Evolutionary conservation across 371 early-diverging fungal species (phyloP), one percentile per base, ranked within the genome.

Genomic region (Capniomyces stellatus): DNA sequence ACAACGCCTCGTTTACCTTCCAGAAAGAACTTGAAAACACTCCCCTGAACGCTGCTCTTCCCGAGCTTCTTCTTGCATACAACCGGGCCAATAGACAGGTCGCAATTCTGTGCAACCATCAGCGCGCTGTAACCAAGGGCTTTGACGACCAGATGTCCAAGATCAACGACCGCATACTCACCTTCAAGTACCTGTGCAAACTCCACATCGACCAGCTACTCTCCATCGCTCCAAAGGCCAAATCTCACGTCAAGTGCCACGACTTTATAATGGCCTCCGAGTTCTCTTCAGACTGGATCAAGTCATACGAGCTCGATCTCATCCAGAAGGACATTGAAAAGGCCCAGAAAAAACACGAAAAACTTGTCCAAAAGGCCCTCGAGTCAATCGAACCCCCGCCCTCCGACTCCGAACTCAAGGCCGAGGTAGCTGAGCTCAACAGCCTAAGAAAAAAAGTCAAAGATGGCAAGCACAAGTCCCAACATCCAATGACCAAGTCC

Each of bases 21-120:
- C 91, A 93, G 64, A 70, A 84, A 39, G 83, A 97, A 69, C 71
- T 95, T 22, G 68, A 71, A 52, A 69, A 74, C 54, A 92, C 90
- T 10, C 72, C 77, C 8, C 43, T 43, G 2, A 60, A 79, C n/a
- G 89, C 82, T 25, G 69, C 82, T 0, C 64, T 88, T 15, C 69
- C 73, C 0, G 94, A 95, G 58, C 92, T 92, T 69, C 59, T 93
- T 18, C 74, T 92, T 2, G 87, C 94, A 0, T 97, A 88, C 66
- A 93, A 95, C 62, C 83, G 92, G 2, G 93, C 96, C 46, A 97
- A 97, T 67, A 78, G 98, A 35, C 78, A 85, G 62, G 98, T 97
- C 1, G 98, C 98, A 25, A 76, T 94, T 40, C 77, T 97, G 18
- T 97, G 98, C 72, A 95, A 97, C 75, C 98, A 97, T 75, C 96